Evolutionary conservation across 177 flowering plant species (phyloP), one percentile per base, ranked within the genome.

Genomic region (Vitis hybrid): DNA sequence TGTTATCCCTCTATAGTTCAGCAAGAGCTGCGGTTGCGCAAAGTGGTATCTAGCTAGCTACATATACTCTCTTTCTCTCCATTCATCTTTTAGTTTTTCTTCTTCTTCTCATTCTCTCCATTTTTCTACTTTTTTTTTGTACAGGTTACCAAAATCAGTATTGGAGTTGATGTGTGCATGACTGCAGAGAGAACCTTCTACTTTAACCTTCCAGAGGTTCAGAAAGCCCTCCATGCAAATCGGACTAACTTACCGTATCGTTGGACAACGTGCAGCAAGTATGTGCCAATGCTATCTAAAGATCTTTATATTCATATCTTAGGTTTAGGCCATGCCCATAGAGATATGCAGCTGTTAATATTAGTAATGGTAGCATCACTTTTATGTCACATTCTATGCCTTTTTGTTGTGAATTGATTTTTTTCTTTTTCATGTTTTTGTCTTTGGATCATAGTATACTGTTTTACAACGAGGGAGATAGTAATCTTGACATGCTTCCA

Each of bases 141-240:
- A 59, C 87, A 94, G 99, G 97, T 88, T 68, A 90, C 97, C 9
- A 91, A 93, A 78, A 85, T 87, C 2, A 95, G 98, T 77, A 56
- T 90, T 15, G 99, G 97, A 7, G 96, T 95, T 71, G 97, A 95
- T 81, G 98, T 95, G 32, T 95, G 97, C 78, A 87, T 93, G 88
- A 86, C 68, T 70, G 82, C 76, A 34, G 99, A 95, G 82, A 82
- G 93, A 64, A 74, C 72, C 1, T 89, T 86, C 80, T 93, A 95
- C 77, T 85, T 93, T 69, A 93, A 93, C 76, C 97, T 93, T 73
- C 99, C 98, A 0, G 89, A 84, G 72, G 98, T 93, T 79, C 99
- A 95, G 77, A 78, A 77, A 69, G 96, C 98, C 68, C 96, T 95
- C 75, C 99, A 93, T 83, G 98, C 98, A 10, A 95, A 93, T 79